Percentiles rank a stretch among this genome's conserved stretches.
phyloP scores from a whole-genome alignment of 2,329 filamentous ascomycete genomes.

The Hymenoscyphus occultus region DNA sequence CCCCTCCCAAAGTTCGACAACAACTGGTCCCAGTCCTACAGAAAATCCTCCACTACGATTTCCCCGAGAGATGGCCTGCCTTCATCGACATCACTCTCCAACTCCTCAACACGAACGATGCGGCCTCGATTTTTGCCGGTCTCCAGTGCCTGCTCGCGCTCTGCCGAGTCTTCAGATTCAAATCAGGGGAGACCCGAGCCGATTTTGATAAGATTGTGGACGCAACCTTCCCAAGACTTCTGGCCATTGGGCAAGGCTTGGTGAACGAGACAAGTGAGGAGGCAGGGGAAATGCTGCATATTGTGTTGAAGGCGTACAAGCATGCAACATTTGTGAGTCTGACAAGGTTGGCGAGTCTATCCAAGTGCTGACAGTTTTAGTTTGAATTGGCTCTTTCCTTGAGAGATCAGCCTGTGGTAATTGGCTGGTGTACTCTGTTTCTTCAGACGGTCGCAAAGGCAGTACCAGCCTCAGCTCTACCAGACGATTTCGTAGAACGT shows the following conservation, averaged over 20 bases:
- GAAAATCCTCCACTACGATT: conserved; percentile 94
- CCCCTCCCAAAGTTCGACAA: conserved; percentile 77
- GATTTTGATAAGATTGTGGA: conserved; percentile 96
- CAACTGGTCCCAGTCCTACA: conserved; percentile 93
- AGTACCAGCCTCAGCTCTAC: conserved; percentile 74
- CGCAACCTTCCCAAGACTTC: conserved; percentile 81
- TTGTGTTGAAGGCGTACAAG: conserved; percentile 95
- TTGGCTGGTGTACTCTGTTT: conserved; percentile 96
- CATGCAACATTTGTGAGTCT: conserved; percentile 87
- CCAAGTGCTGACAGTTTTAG: conserved; percentile 47
- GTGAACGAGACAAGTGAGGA: conserved; percentile 90
- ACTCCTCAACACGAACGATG: conserved; percentile 82
- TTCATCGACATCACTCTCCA: conserved; percentile 92
- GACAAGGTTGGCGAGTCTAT: conserved; percentile 15
- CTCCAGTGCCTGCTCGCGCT: conserved; percentile 92
- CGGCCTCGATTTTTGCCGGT: conserved; percentile 84
- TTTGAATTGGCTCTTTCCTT: conserved; percentile 81
- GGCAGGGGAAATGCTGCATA: conserved; percentile 93
- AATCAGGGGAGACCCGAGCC: conserved; percentile 71
- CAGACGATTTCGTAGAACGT: conserved; percentile 76
- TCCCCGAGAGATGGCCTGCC: conserved; percentile 88
- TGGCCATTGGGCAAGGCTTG: conserved; percentile 83
- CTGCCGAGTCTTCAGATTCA: conserved; percentile 94
- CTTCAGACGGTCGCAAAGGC: conserved; percentile 84
- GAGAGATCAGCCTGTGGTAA: conserved; percentile 76